Evolutionary conservation across 1,139 yeast genomes (phyloP).

Genomic region (Geotrichum macrosporum): DNA sequence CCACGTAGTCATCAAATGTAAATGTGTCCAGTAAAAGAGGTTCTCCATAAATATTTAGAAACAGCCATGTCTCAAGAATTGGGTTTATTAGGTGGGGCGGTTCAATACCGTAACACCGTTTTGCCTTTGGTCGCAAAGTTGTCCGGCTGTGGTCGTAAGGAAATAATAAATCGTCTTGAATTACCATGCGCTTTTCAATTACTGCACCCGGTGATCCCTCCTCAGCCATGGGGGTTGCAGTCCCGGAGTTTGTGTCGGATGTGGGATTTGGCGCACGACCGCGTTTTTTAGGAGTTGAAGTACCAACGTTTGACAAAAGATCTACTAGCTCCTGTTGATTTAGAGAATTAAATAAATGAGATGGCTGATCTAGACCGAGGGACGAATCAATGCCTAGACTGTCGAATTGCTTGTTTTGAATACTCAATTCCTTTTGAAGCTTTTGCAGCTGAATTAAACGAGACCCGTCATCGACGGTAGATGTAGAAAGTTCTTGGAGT

Average conservation of each 20-base stretch:
- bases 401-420: constrained; percentile 10
- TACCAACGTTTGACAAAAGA: constrained; percentile 3
- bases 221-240: constrained; percentile 15
- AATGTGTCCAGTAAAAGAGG: constrained; percentile 64
- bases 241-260: constrained; percentile 14
- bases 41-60: constrained; percentile 64
- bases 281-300: constrained; percentile 13
- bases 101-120: constrained; percentile 17
- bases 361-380: neutral
- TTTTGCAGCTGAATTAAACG: constrained; percentile 6
- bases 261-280: constrained; percentile 9
- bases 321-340: constrained; percentile 12
- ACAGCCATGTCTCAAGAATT: constrained; percentile 64
- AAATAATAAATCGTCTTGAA: constrained; percentile 29
- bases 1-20: constrained; percentile 73
- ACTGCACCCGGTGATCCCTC: constrained; percentile 13
- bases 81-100: constrained; percentile 28
- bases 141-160: constrained; percentile 22
- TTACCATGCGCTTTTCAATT: constrained; percentile 8
- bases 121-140: constrained; percentile 16
- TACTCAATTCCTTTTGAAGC: constrained; percentile 5
- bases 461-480: constrained; percentile 7
- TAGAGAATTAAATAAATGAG: neutral
- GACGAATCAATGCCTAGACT: neutral
- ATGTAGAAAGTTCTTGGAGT: constrained; percentile 10